phyloP scores from a whole-genome alignment of 2,329 filamentous ascomycete species.

The Nemania sp. region DNA sequence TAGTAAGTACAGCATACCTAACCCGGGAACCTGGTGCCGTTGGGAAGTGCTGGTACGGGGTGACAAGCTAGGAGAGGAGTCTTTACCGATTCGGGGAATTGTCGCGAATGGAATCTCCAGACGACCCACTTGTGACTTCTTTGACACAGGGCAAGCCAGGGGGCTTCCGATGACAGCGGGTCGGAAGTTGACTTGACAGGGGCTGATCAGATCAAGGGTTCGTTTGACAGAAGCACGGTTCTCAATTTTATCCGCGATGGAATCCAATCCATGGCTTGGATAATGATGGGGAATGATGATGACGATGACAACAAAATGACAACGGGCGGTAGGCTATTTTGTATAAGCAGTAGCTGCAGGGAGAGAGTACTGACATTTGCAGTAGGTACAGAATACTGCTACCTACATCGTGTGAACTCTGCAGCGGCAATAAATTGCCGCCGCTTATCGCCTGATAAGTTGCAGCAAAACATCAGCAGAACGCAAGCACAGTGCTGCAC shows the following conservation, averaged over 20 bases:
- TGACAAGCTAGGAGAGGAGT: constrained; percentile 10
- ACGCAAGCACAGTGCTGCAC: constrained; percentile 1
- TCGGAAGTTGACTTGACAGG: constrained; percentile 44
- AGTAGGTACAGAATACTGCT: neutral
- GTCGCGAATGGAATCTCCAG: constrained; percentile 46
- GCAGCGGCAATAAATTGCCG: neutral
- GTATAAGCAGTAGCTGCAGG: constrained; percentile 25
- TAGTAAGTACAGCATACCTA: too few species aligned
- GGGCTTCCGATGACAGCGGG: constrained; percentile 42
- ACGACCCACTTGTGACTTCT: constrained; percentile 17
- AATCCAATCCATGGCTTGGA: constrained; percentile 12
- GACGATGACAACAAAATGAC: neutral
- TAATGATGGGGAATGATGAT: neutral
- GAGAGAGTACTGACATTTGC: constrained; percentile 25
- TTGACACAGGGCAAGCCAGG: constrained; percentile 35
- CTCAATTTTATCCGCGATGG: constrained; percentile 30
- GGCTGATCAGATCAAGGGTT: constrained; percentile 44
- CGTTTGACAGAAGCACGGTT: constrained; percentile 41
- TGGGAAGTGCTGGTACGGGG: constrained; percentile 28
- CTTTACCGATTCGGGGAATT: constrained; percentile 49
- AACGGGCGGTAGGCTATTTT: neutral
- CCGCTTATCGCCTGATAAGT: constrained; percentile 20
- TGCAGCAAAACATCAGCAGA: constrained; percentile 8
- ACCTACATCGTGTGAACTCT: too few species aligned
- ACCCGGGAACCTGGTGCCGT: constrained; percentile 39